Conservation (phyloP, 163 green algal genomes). For the Prototheca stagnorum region DNA sequence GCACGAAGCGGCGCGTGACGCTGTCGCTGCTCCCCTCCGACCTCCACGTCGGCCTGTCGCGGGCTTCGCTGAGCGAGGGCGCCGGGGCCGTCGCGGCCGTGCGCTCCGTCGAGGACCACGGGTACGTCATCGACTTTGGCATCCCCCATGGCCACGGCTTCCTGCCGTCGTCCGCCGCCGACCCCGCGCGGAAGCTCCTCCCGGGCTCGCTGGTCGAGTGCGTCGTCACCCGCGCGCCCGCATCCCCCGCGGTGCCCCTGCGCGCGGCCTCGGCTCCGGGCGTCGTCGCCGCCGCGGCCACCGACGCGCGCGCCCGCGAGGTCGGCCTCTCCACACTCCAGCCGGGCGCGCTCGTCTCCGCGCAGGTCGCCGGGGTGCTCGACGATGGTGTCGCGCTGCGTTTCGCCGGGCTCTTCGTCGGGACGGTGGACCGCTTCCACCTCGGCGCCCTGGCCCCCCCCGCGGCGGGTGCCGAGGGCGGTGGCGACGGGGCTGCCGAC, state of each 20-base stretch:
- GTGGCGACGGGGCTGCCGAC: too few relatives aligned
- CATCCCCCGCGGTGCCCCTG: slow-evolving; percentile 13
- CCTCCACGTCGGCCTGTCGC: slow-evolving; percentile 9
- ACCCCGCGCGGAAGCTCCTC: slow-evolving; percentile 8
- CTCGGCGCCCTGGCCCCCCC: slow-evolving; percentile 20
- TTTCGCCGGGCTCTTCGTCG: slow-evolving; percentile 82
- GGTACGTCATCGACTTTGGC: slow-evolving; percentile 68
- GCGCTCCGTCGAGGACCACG: slow-evolving; percentile 74
- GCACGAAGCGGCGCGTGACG: slow-evolving; percentile 20
- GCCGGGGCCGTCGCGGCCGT: slow-evolving; percentile 47
- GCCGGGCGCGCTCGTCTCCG: slow-evolving; percentile 30
- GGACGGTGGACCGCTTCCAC: slow-evolving; percentile 71
- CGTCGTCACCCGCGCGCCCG: slow-evolving; percentile 12
- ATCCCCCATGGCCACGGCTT: slow-evolving; percentile 48
- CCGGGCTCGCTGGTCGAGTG: slow-evolving; percentile 44
- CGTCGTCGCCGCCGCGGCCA: slow-evolving; percentile 14
- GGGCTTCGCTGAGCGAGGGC: slow-evolving; percentile 25
- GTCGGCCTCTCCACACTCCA: slow-evolving; percentile 32
- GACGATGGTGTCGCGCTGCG: slow-evolving; percentile 61
- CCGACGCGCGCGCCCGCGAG: slow-evolving; percentile 24
- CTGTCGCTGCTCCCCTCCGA: slow-evolving; percentile 21
- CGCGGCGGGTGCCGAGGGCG: not conserved
- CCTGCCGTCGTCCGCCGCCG: slow-evolving; percentile 27
- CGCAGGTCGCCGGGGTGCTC: slow-evolving; percentile 27
- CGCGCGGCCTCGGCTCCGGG: slow-evolving; percentile 13